Conservation (phyloP, 2,329 filamentous ascomycete species). For the Coniochaeta pulveracea region DNA sequence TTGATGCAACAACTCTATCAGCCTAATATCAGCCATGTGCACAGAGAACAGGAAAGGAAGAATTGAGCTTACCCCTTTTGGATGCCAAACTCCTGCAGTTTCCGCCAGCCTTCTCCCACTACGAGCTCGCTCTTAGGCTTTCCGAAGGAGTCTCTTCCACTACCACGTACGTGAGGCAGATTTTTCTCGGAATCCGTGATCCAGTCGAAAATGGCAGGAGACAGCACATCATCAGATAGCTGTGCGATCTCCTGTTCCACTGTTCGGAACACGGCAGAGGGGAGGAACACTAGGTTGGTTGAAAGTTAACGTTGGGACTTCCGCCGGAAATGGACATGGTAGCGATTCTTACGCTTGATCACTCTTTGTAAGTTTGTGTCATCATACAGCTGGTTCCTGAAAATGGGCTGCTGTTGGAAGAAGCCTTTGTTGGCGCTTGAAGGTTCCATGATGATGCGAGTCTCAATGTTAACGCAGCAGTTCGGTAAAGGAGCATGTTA, state of each 20-base stretch:
- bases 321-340: neutral
- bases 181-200: slow-evolving; percentile 55
- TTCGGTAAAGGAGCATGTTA: too few relatives aligned
- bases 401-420: slow-evolving; percentile 39
- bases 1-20: slow-evolving; percentile 40
- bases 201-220: slow-evolving; percentile 41
- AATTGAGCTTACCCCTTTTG: slow-evolving; percentile 30
- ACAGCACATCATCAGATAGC: slow-evolving; percentile 41
- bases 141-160: slow-evolving; percentile 51
- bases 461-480: too few relatives aligned
- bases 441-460: slow-evolving; percentile 28
- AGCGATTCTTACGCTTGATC: slow-evolving; percentile 30
- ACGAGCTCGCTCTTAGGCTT: slow-evolving; percentile 46
- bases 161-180: slow-evolving; percentile 45
- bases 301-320: slow-evolving; percentile 1
- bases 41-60: neutral
- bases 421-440: slow-evolving; percentile 38
- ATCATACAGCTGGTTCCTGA: slow-evolving; percentile 45
- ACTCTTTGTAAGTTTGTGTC: slow-evolving; percentile 40
- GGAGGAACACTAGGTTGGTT: slow-evolving; percentile 33
- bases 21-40: neutral
- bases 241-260: slow-evolving; percentile 30
- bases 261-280: slow-evolving; percentile 23
- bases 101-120: slow-evolving; percentile 55
- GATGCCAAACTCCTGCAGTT: slow-evolving; percentile 47